Evolutionary conservation across 805 yeast genomes (phyloP).

Genomic region (Candida quercuum): DNA sequence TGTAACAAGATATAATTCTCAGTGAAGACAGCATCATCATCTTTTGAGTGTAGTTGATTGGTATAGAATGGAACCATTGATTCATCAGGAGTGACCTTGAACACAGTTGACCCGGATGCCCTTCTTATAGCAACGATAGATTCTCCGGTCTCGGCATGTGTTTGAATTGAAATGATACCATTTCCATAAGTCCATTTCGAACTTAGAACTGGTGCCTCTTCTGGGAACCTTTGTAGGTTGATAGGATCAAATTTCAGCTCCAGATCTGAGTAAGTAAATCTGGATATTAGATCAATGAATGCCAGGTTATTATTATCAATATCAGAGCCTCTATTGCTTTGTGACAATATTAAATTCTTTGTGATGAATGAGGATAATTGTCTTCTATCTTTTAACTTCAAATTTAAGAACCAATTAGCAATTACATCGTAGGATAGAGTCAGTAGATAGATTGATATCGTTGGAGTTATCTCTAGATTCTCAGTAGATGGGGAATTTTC

Average conservation of each 20-base stretch:
- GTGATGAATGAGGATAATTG: slow-evolving; percentile 58
- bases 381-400: slow-evolving; percentile 53
- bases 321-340: slow-evolving; percentile 28
- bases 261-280: slow-evolving; percentile 61
- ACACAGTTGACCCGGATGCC: slow-evolving; percentile 58
- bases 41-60: slow-evolving; percentile 17
- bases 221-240: slow-evolving; percentile 21
- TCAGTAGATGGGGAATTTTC: slow-evolving; percentile 53
- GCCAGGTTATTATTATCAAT: slow-evolving; percentile 49
- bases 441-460: slow-evolving; percentile 54
- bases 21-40: slow-evolving; percentile 24
- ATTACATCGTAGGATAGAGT: slow-evolving; percentile 65
- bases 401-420: slow-evolving; percentile 64
- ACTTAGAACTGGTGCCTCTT: slow-evolving; percentile 20
- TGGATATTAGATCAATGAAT: slow-evolving; percentile 57
- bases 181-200: slow-evolving; percentile 59
- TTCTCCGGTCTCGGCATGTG: slow-evolving; percentile 46
- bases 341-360: slow-evolving; percentile 43
- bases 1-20: slow-evolving; percentile 51
- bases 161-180: slow-evolving; percentile 50
- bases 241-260: slow-evolving; percentile 41
- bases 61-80: slow-evolving; percentile 28
- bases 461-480: slow-evolving; percentile 38
- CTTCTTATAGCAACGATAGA: slow-evolving; percentile 49
- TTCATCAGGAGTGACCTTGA: slow-evolving; percentile 38